Evolutionary conservation across 805 yeast genomes (phyloP).

Genomic region (Gaillardinia entomophila): DNA sequence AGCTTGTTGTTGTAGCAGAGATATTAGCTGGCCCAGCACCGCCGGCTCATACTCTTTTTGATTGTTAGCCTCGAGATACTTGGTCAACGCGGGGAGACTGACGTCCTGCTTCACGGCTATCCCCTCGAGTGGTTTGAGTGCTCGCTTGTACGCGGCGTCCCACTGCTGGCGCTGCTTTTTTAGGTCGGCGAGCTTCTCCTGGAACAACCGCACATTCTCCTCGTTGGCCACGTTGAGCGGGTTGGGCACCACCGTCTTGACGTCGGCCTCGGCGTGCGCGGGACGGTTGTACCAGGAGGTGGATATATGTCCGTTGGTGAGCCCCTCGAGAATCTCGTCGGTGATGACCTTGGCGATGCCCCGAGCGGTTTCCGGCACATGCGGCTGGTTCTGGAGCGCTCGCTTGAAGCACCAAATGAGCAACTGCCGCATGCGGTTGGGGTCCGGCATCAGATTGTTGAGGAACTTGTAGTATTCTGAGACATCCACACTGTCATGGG

Average conservation of each 20-base stretch:
- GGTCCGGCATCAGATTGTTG: slow-evolving; percentile 60
- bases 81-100: background rate
- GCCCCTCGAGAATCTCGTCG: slow-evolving; percentile 55
- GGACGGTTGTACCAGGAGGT: slow-evolving; percentile 63
- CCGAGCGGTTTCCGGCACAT: slow-evolving; percentile 27
- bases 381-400: slow-evolving; percentile 23
- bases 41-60: slow-evolving; percentile 7
- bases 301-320: slow-evolving; percentile 52
- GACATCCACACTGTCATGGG: slow-evolving; percentile 56
- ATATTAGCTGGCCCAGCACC: slow-evolving; percentile 10
- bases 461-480: slow-evolving; percentile 56
- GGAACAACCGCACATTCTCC: slow-evolving; percentile 42
- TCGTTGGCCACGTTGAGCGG: slow-evolving; percentile 51
- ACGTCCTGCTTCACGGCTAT: slow-evolving; percentile 1
- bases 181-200: slow-evolving; percentile 38
- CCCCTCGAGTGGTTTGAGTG: slow-evolving; percentile 11
- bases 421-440: slow-evolving; percentile 66
- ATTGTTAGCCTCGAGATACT: slow-evolving; percentile 8
- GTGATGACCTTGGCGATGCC: slow-evolving; percentile 59
- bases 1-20: slow-evolving; percentile 8
- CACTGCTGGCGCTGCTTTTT: slow-evolving; percentile 44
- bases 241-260: slow-evolving; percentile 45
- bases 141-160: slow-evolving; percentile 25
- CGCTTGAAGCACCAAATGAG: slow-evolving; percentile 63
- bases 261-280: slow-evolving; percentile 16